phyloP scores from a whole-genome alignment of 208 protist genomes.

The Acanthamoeba castellanii region DNA sequence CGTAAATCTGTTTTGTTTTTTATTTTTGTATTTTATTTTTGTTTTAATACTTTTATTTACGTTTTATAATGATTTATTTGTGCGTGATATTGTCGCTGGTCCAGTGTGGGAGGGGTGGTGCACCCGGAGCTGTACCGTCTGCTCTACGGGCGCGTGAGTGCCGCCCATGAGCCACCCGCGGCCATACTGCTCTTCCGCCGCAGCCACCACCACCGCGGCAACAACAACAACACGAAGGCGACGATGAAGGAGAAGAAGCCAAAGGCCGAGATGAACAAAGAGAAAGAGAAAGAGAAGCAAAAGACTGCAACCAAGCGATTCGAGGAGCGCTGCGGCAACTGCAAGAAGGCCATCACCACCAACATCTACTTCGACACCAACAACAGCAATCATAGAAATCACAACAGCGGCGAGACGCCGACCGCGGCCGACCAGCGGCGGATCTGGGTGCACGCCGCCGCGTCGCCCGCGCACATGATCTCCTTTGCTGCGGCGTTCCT shows the following conservation, averaged over 20 bases:
- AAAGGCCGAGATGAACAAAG: not conserved
- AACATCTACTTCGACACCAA: not conserved
- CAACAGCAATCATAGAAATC: not conserved
- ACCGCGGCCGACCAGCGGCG: not conserved
- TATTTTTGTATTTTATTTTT: not conserved
- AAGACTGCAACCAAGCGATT: not conserved
- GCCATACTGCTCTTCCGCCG: constrained; percentile 17
- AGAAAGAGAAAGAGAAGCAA: constrained; percentile 18
- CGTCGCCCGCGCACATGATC: not conserved
- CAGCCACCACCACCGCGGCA: not conserved
- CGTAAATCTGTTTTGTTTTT: too few relatives aligned
- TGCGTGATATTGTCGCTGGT: not conserved
- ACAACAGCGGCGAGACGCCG: too few relatives aligned
- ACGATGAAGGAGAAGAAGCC: not conserved
- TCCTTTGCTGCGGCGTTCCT: constrained; percentile 7
- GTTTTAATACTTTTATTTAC: not conserved
- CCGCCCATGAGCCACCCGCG: not conserved
- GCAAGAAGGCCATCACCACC: not conserved
- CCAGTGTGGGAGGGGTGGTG: not conserved
- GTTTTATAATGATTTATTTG: not conserved
- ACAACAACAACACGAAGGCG: not conserved
- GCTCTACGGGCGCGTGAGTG: not conserved
- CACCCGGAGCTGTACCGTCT: constrained; percentile 1
- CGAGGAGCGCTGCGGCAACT: constrained; percentile 5
- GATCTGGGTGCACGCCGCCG: not conserved